A percentile compares a stretch with the other conserved stretches of the same genome.
Evolutionary conservation across 192 early-diverging fungal genomes (phyloP).

Genomic region (Pecoramyces ruminantium): DNA sequence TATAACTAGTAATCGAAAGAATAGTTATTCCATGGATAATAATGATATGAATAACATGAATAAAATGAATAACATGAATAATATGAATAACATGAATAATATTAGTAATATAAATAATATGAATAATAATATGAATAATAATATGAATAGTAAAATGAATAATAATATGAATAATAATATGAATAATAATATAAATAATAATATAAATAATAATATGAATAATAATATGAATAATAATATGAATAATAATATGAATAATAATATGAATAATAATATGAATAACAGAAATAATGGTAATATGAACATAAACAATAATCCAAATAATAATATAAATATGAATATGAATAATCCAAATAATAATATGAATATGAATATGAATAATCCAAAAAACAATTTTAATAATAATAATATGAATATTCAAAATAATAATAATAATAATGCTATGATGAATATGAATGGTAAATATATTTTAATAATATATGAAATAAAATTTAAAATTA

Average conservation of each 20-base stretch:
- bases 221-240: background rate
- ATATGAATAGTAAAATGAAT: background rate
- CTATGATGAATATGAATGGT: background rate
- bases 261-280: background rate
- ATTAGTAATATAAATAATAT: background rate
- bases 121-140: background rate
- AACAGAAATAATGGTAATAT: background rate
- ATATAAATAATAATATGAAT: background rate
- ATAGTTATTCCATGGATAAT: background rate
- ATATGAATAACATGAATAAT: background rate
- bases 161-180: background rate
- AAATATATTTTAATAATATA: too few species aligned
- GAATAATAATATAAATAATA: background rate
- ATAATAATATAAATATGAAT: background rate
- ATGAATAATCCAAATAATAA: background rate
- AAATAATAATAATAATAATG: background rate
- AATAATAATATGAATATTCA: background rate
- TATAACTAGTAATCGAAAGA: background rate
- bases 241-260: background rate
- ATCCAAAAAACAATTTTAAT: background rate
- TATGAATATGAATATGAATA: background rate
- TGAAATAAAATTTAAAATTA: too few species aligned
- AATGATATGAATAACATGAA: background rate
- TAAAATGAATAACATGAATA: background rate
- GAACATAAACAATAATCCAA: background rate